Percentiles rank a stretch among this genome's conserved stretches.
Evolutionary conservation across 148 eudicot genomes (phyloP).

Genomic region (Suaeda aralocaspica): DNA sequence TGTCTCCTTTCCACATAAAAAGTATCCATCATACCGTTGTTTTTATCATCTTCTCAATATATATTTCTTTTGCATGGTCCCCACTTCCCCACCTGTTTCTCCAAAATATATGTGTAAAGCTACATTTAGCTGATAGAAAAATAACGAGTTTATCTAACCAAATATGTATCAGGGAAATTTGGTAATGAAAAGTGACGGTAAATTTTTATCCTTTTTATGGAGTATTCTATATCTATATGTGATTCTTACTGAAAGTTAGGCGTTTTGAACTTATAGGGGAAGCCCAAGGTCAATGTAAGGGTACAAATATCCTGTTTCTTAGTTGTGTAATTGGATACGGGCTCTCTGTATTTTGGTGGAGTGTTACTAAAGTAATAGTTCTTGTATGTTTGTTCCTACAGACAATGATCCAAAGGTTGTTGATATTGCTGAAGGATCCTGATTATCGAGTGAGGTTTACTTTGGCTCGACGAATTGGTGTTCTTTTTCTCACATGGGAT

Average conservation of each 20-base stretch:
- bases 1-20: too few relatives aligned
- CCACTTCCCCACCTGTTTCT: too few relatives aligned
- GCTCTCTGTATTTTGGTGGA: neutral
- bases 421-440: constrained; percentile 72
- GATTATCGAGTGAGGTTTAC: constrained; percentile 82
- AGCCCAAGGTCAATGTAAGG: neutral
- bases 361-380: neutral
- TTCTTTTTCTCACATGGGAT: constrained; percentile 97
- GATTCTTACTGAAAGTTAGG: neutral
- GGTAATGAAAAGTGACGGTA: too few relatives aligned
- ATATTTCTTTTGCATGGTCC: too few relatives aligned
- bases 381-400: constrained; percentile 22
- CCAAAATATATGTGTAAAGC: too few relatives aligned
- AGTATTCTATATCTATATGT: neutral
- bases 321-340: neutral
- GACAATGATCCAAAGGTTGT: constrained; percentile 81
- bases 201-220: too few relatives aligned
- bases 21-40: too few relatives aligned
- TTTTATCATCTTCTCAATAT: too few relatives aligned
- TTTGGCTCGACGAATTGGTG: constrained; percentile 73
- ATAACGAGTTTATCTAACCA: too few relatives aligned
- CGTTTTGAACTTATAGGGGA: neutral
- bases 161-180: too few relatives aligned
- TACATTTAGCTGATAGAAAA: too few relatives aligned
- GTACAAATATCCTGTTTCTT: neutral